Evolutionary conservation across 148 eudicot species (phyloP).

Genomic region (Salicornia ramosissima): DNA sequence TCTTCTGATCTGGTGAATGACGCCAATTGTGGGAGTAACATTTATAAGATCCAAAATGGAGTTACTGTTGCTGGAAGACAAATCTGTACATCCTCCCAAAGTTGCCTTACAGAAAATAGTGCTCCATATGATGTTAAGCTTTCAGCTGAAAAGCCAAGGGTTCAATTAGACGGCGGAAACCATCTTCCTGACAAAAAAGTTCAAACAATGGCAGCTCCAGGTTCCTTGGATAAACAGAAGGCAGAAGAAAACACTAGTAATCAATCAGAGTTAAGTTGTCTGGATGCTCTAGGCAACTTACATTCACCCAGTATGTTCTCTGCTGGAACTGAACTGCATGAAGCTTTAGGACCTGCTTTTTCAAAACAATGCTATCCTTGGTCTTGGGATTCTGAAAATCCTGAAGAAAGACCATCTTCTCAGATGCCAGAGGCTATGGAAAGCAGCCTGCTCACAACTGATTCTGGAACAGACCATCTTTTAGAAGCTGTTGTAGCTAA

Average conservation of each 20-base stretch:
- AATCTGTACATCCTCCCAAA: conserved; percentile 21
- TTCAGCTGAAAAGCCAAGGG: conserved; percentile 25
- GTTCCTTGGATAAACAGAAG: conserved; percentile 18
- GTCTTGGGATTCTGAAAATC: conserved; percentile 39
- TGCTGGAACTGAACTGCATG: conserved; percentile 79
- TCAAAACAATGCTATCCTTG: conserved; percentile 34
- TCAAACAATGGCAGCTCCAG: conserved; percentile 14
- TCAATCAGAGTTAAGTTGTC: conserved; percentile 20
- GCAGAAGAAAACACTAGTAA: conserved; percentile 7
- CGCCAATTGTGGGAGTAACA: conserved; percentile 16
- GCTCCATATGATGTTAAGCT: conserved; percentile 21
- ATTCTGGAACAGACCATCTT: conserved; percentile 63
- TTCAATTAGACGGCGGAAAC: neutral
- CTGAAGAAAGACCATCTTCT: conserved; percentile 28
- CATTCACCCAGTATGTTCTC: conserved; percentile 36
- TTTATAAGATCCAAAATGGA: conserved; percentile 13
- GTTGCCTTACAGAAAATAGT: conserved; percentile 26
- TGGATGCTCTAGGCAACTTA: conserved; percentile 21
- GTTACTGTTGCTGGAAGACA: conserved; percentile 18
- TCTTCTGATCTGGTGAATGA: conserved; percentile 16
- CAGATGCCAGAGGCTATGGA: conserved; percentile 45
- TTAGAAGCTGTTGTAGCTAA: conserved; percentile 85
- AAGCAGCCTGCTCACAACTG: conserved; percentile 45
- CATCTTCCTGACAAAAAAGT: conserved; percentile 15
- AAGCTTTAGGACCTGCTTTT: conserved; percentile 68